Evolutionary conservation across 345 rosid species (phyloP).

Genomic region (Eutrema yunnanense): DNA sequence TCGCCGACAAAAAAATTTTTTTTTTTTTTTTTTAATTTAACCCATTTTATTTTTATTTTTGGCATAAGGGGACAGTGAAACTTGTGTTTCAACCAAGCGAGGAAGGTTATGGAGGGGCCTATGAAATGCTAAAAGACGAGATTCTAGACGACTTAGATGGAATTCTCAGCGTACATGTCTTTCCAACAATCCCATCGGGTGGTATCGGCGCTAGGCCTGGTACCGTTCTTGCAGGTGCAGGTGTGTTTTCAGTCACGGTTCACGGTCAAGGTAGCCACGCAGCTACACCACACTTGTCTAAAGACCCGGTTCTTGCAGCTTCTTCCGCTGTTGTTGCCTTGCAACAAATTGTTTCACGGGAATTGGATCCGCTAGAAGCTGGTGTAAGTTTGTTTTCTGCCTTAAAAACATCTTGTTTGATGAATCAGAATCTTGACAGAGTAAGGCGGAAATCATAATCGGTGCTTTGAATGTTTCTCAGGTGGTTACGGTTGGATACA

Average conservation of each 20-base stretch:
- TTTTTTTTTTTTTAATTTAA: too few relatives aligned
- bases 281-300: conserved; percentile 44
- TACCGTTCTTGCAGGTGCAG: conserved; percentile 57
- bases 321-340: conserved; percentile 54
- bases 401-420: background rate
- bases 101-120: conserved; percentile 65
- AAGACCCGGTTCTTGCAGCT: conserved; percentile 65
- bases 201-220: conserved; percentile 53
- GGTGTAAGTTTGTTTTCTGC: conserved; percentile 32
- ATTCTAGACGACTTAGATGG: conserved; percentile 51
- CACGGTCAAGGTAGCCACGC: conserved; percentile 65
- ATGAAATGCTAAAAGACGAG: conserved; percentile 57
- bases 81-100: conserved; percentile 84
- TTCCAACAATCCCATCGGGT: conserved; percentile 46
- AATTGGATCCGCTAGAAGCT: conserved; percentile 59
- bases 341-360: conserved; percentile 71
- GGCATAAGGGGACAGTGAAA: conserved; percentile 55
- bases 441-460: background rate
- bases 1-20: too few relatives aligned
- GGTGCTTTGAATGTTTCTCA: conserved; percentile 13
- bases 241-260: conserved; percentile 43
- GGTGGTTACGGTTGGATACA: conserved; percentile 64
- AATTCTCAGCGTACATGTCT: conserved; percentile 51
- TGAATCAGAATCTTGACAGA: background rate
- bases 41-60: too few relatives aligned